Evolutionary conservation across 352 stramenopile genomes (phyloP).

Genomic region (Pythium periplocum): DNA sequence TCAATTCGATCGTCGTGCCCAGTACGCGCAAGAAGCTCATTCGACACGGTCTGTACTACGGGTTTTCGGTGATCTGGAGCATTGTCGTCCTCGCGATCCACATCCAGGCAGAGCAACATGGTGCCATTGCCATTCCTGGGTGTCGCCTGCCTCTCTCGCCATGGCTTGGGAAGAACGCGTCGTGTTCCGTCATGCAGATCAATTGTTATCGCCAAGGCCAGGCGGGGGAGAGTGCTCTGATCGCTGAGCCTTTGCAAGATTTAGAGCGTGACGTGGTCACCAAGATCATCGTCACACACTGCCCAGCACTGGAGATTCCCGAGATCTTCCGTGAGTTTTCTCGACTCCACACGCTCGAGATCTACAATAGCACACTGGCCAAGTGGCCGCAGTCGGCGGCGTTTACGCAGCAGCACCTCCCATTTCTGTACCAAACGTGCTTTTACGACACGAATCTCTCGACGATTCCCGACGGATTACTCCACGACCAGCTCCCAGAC

Average conservation of each 20-base stretch:
- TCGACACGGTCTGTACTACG: not conserved
- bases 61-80: not conserved
- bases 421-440: not conserved
- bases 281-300: constrained; percentile 13
- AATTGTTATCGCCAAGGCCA: constrained; percentile 11
- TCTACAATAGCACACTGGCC: constrained; percentile 8
- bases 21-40: not conserved
- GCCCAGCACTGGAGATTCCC: constrained; percentile 7
- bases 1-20: not conserved
- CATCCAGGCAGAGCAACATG: not conserved
- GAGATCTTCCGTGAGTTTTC: constrained; percentile 10
- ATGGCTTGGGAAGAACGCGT: constrained; percentile 5
- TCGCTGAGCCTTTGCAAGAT: not conserved
- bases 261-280: constrained; percentile 7
- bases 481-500: constrained; percentile 1
- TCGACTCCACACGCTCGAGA: constrained; percentile 1
- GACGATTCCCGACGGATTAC: constrained; percentile 2
- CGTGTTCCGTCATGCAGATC: constrained; percentile 13
- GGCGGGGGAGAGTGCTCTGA: not conserved
- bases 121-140: not conserved
- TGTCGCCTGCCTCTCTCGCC: constrained; percentile 5
- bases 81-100: not conserved
- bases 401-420: not conserved
- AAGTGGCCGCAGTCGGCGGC: constrained; percentile 2
- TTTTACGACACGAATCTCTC: constrained; percentile 3